phyloP scores from a whole-genome alignment of 2,329 filamentous ascomycete species.

The Pseudogymnoascus sp. region DNA sequence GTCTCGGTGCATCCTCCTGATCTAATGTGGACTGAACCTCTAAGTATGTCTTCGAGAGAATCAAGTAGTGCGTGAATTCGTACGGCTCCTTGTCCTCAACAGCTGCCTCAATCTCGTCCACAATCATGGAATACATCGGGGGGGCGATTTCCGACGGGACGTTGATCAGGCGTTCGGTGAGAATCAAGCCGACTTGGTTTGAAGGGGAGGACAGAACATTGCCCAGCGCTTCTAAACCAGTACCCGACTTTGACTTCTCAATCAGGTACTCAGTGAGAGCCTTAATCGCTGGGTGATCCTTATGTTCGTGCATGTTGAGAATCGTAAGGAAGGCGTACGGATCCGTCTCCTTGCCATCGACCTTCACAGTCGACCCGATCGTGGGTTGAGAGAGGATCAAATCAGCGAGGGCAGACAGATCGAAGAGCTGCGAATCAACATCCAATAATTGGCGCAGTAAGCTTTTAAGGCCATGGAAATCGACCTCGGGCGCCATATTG shows the following conservation, averaged over 20 bases:
- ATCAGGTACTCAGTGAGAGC: conserved; percentile 64
- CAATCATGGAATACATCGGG: conserved; percentile 88
- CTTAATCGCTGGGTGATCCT: conserved; percentile 63
- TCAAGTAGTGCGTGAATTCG: conserved; percentile 83
- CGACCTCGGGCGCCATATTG: conserved; percentile 79
- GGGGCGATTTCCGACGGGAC: conserved; percentile 90
- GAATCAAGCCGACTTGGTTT: conserved; percentile 67
- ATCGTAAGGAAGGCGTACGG: conserved; percentile 88
- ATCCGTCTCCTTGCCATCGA: conserved; percentile 88
- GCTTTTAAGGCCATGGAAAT: conserved; percentile 91
- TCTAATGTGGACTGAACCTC: conserved; percentile 79
- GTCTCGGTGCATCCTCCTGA: conserved; percentile 49
- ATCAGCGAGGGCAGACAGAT: conserved; percentile 79
- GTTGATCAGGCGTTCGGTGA: conserved; percentile 94
- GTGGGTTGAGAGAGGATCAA: conserved; percentile 78
- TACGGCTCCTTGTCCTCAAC: conserved; percentile 88
- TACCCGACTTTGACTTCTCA: conserved; percentile 40
- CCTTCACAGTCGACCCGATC: conserved; percentile 90
- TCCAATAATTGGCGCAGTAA: conserved; percentile 89
- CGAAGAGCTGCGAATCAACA: conserved; percentile 74
- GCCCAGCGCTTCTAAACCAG: conserved; percentile 47
- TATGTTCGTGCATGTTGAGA: conserved; percentile 72
- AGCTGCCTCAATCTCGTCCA: conserved; percentile 83
- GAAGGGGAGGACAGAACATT: conserved; percentile 47
- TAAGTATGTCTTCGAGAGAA: conserved; percentile 85